These are phyloP conservation scores for Cudoniella acicularis DNA, from an alignment of 495 filamentous ascomycete genomes.

Conservation along the genomic window DNA sequence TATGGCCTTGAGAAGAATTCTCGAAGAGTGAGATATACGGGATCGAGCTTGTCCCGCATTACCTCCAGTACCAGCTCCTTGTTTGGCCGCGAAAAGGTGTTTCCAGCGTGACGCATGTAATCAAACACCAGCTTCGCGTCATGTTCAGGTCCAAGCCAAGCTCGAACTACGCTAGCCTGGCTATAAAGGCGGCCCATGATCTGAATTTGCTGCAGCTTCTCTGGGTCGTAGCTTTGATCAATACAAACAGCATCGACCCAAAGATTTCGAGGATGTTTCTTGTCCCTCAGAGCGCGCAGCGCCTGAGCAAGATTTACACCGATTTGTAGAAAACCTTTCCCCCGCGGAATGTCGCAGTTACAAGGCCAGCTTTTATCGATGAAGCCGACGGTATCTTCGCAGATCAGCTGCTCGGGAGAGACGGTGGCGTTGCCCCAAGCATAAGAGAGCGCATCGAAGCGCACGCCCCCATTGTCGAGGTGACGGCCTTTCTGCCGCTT, in stretches of 20 bases:
- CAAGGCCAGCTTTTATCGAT: not conserved
- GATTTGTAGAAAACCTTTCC: not conserved
- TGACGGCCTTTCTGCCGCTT: not conserved
- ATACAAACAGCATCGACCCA: slow-evolving; percentile 40
- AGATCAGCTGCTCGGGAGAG: not conserved
- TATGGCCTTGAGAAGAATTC: not conserved
- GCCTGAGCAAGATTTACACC: not conserved
- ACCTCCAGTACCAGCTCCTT: not conserved
- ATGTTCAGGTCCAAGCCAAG: slow-evolving; percentile 31
- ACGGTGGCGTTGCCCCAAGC: not conserved
- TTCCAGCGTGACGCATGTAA: not conserved
- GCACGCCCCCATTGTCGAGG: not conserved
- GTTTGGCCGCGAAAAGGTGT: not conserved
- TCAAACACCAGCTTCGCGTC: not conserved
- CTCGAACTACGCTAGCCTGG: slow-evolving; percentile 22
- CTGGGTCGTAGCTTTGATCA: slow-evolving; percentile 30
- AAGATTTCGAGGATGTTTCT: slow-evolving; percentile 6
- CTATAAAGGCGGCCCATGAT: slow-evolving; percentile 34
- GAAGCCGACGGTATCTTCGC: not conserved
- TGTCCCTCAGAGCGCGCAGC: not conserved
- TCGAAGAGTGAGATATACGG: not conserved
- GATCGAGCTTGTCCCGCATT: not conserved
- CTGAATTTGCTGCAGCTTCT: slow-evolving; percentile 30
- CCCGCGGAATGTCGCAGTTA: not conserved
- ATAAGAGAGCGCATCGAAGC: not conserved